Evolutionary conservation across 345 rosid genomes (phyloP), one percentile per base, ranked within the genome.

Genomic region (Pistacia vera): DNA sequence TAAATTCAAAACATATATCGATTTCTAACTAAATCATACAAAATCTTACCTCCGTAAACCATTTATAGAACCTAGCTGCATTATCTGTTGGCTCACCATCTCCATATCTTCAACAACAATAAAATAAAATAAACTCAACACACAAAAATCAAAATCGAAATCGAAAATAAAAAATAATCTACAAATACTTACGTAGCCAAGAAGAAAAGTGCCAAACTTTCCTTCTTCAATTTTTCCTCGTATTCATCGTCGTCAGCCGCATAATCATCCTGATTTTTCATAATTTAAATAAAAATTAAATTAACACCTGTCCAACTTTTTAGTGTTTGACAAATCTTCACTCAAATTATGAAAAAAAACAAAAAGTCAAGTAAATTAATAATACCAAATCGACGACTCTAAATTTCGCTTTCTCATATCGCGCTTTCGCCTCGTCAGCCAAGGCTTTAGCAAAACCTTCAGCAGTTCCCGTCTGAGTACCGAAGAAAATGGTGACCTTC

Each of bases 71-170:
- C 87, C 97, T 92, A 4, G 99, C 99, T 1, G 99, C 99, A 78
- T 97, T 97, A 44, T 97, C 99, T 0, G 99, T 97, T 14, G 99
- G 99, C 80, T 97, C 99, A 60, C 99, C 99, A 75, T 97, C 99
- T 85, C 99, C 99, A 66, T 97, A 97, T 76, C 99, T 97, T 75
- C 76, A 81, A 10, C 5, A 33, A 63, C 59, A 70, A 44, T 16
- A 7, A 46, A 41, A 48, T 35, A 51, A 35, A 52, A 4, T 49
- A 12, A 0, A 4, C 33, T 51, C 30, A 33, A 13, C 14, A 16
- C 3, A 25, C 66, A 49, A 25, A 76, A 25, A 18, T 3, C 3
- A 7, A 18, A 56, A 41, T 1, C 8, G 7, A 33, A 3, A 51
- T 4, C 14, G 16, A 22, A 28, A 49, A 63, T 4, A 13, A 16